Evolutionary conservation across 108 stramenopile species (phyloP).

Genomic region (Cyclotella kingstonii): DNA sequence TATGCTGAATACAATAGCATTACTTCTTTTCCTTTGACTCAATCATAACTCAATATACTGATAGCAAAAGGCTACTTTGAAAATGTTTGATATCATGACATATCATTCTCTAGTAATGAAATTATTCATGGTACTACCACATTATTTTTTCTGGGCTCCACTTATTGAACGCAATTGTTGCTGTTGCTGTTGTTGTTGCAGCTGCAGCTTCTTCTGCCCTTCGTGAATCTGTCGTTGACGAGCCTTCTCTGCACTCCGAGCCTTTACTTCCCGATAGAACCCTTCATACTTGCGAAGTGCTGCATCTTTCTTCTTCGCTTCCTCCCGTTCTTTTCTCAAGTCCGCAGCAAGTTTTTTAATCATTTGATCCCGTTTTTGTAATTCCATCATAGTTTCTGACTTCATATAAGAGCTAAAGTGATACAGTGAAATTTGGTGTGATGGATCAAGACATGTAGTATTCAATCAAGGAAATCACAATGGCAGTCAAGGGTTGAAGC

Average conservation of each 20-base stretch:
- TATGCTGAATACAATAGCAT: no score
- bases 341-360: conserved; percentile 77
- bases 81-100: no score
- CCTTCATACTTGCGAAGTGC: conserved; percentile 83
- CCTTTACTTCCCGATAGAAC: conserved; percentile 87
- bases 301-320: conserved; percentile 79
- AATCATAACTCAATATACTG: no score
- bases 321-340: conserved; percentile 80
- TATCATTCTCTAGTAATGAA: no score
- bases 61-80: no score
- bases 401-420: conserved; percentile 24
- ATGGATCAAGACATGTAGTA: no score
- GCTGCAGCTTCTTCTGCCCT: conserved; percentile 25
- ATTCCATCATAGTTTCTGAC: conserved; percentile 45
- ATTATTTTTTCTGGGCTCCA: no score
- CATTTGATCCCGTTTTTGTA: conserved; percentile 72
- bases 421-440: neutral
- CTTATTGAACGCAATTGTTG: neutral
- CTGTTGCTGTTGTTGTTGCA: conserved; percentile 2
- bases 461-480: no score
- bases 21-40: no score
- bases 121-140: no score
- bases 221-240: conserved; percentile 51
- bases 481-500: no score
- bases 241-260: conserved; percentile 79